phyloP scores from a whole-genome alignment of 202 grass and related monocot species.

The Schoenoplectus triqueter region DNA sequence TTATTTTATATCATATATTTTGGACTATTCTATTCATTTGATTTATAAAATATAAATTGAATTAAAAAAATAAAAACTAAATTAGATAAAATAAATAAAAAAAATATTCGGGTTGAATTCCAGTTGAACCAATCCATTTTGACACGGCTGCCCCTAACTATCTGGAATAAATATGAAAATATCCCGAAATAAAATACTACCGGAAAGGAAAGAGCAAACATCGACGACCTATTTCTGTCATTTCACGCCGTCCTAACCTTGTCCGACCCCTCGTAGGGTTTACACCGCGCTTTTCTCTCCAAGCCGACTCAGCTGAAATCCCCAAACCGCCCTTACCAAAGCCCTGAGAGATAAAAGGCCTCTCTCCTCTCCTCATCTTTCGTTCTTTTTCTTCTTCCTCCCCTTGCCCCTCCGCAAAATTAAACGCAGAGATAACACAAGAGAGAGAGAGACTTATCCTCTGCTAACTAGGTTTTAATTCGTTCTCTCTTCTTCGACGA shows the following conservation, averaged over 20 bases:
- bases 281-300: background rate
- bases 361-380: background rate
- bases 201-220: background rate
- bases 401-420: slow-evolving; percentile 16
- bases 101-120: too few relatives aligned
- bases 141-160: too few relatives aligned
- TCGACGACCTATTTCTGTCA: slow-evolving; percentile 23
- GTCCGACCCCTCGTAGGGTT: slow-evolving; percentile 23
- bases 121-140: too few relatives aligned
- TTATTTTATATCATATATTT: too few relatives aligned
- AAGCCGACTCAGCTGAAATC: slow-evolving; percentile 25
- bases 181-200: background rate
- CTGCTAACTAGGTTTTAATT: background rate
- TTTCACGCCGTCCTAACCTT: background rate
- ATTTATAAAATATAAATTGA: too few relatives aligned
- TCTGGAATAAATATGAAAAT: background rate
- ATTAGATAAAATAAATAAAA: too few relatives aligned
- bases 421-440: background rate
- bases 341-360: slow-evolving; percentile 44
- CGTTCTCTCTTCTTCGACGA: background rate
- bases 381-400: background rate
- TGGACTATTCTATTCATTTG: too few relatives aligned
- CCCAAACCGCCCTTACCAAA: slow-evolving; percentile 24
- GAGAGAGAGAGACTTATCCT: background rate
- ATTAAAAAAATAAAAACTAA: too few relatives aligned